Evolutionary conservation across 345 rosid genomes (phyloP), one percentile per base, ranked within the genome.

Genomic region (Populus tremula): DNA sequence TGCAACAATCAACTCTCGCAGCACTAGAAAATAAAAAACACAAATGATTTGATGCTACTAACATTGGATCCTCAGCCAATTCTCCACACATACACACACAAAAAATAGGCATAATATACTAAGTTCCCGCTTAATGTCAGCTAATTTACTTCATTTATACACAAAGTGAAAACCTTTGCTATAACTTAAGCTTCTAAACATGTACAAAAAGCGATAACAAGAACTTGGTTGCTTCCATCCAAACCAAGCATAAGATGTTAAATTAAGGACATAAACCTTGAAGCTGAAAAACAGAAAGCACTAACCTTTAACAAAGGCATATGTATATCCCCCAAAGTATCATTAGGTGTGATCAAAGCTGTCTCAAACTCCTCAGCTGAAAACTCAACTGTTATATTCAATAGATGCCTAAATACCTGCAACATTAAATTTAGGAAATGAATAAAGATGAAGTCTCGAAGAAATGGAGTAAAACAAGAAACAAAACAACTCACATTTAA

Each of bases 281-380:
- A 59, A 77, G 59, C 68, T 72, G 27, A 71, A 77, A 72, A 76
- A 73, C 69, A 12, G 8, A 76, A 84, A 86, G 83, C 76, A 82
- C 90, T 75, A 84, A 96, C 99, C 99, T 94, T 96, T 85, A 96
- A 83, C 73, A 96, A 83, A 77, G 99, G 99, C 84, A 92, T 94
- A 67, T 96, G 99, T 33, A 96, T 94, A 77, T 89, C 97, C 67
- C 92, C 90, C 83, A 96, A 84, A 78, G 99, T 96, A 77, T 92
- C 92, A 84, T 96, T 96, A 3, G 98, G 99, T 12, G 87, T 80
- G 56, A 94, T 81, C 85, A 96, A 76, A 33, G 99, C 97, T 41
- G 99, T 94, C 77, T 96, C 98, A 25, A 96, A 90, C 92, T 96
- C 99, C 85, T 96, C 99, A 1, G 87, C 98, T 6, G 98, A 94